Evolutionary conservation across 805 yeast species (phyloP).

Genomic region (Lipomyces mesembrius): DNA sequence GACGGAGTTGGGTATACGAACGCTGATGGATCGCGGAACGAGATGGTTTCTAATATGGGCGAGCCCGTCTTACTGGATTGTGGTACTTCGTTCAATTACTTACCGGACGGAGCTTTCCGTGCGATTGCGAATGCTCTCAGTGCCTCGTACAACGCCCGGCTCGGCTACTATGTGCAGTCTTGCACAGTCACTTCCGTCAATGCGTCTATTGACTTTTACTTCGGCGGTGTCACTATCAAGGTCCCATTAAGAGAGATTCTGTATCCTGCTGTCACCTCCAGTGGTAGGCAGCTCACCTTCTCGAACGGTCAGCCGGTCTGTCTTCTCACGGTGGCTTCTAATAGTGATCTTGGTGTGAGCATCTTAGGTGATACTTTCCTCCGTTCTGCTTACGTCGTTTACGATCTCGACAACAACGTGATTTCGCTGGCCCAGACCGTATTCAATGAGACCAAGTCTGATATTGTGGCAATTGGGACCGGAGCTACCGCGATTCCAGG

Average conservation of each 20-base stretch:
- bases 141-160: constrained; percentile 47
- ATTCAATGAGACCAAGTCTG: constrained; percentile 39
- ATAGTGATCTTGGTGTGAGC: constrained; percentile 41
- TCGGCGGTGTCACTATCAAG: constrained; percentile 56
- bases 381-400: constrained; percentile 67
- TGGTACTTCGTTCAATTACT: constrained; percentile 57
- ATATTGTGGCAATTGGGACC: constrained; percentile 34
- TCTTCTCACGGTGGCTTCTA: constrained; percentile 41
- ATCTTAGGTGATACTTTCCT: constrained; percentile 71
- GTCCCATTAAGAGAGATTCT: constrained; percentile 50
- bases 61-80: constrained; percentile 57
- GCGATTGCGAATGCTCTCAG: constrained; percentile 47
- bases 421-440: constrained; percentile 60
- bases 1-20: constrained; percentile 30
- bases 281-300: constrained; percentile 31
- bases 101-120: constrained; percentile 49
- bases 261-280: constrained; percentile 24
- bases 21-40: constrained; percentile 13
- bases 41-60: constrained; percentile 19
- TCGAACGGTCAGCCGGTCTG: constrained; percentile 38
- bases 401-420: constrained; percentile 62
- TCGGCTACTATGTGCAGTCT: constrained; percentile 51
- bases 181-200: constrained; percentile 45
- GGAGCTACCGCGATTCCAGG: constrained; percentile 21
- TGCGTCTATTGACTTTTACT: constrained; percentile 51